Base-by-base conservation (phyloP, 2,329 filamentous ascomycete species). In the Cadophora sp. region DNA sequence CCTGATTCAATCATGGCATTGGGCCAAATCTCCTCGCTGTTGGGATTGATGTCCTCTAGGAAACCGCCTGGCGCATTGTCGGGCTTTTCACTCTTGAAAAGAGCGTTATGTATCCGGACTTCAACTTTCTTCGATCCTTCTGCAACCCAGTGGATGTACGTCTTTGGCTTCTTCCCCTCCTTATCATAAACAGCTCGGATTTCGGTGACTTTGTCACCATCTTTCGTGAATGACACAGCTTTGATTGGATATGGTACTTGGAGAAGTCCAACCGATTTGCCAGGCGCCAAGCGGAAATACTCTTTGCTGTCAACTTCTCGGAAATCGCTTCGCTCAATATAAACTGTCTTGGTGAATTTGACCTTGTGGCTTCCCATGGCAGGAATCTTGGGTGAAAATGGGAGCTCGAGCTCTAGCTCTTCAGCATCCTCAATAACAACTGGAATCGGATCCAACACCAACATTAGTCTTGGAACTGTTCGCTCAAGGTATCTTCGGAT, bases 91-190 rank as follows among this genome's bases (percentile, higher is more conserved):
- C 90, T 93, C 78, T 93, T 94, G 86, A 97, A 97, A 0, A 98
- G 85, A 3, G 88, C 83, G 77, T 93, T 92, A 81, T 96, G 90
- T 58, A 96, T 84, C 67, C 94, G 91, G 50, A 89, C 91, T 78
- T 94, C 91, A 14, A 90, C 89, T 71, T 88, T 88, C 16, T 84
- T 84, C 0, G 90, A 86, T 1, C 87, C 89, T 47, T 89, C 87
- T 5, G 89, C 88, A 6, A 97, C 92, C 95, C 95, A 97, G 77
- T 97, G 94, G 77, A 97, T 97, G 76, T 88, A 92, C 1, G 93
- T 89, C 81, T 96, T 95, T 50, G 91, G 88, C 73, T 88, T 87
- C 76, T 90, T 89, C 20, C 84, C 87, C 68, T 92, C 90, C 67
- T 91, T 91, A 69, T 92, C 90, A 64, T 89, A 89, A 22, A 84